These are phyloP conservation scores for Pneumocystis jirovecii DNA, from an alignment of 1,139 yeast species.

Conservation along the genomic window DNA sequence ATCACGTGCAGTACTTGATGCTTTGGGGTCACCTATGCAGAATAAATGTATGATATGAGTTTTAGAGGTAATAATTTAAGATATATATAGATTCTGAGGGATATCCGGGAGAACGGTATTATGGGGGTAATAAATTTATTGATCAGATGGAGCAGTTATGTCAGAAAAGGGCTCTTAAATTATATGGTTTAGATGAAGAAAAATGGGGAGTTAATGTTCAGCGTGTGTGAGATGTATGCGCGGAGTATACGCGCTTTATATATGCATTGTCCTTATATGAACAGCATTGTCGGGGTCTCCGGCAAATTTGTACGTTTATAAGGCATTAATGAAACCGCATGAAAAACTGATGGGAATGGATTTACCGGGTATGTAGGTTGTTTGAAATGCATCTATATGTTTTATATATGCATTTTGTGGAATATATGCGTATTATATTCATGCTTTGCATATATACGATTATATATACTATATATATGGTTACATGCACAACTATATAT, in stretches of 20 bases:
- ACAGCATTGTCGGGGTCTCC: slow-evolving; percentile 83
- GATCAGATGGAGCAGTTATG: slow-evolving; percentile 86
- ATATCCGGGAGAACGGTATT: slow-evolving; percentile 81
- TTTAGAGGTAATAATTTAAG: slow-evolving; percentile 18
- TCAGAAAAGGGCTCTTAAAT: slow-evolving; percentile 82
- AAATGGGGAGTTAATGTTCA: slow-evolving; percentile 98
- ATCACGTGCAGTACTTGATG: slow-evolving; percentile 65
- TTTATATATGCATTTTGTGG: slow-evolving; percentile 92
- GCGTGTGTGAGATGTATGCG: slow-evolving; percentile 12
- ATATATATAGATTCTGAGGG: slow-evolving; percentile 49
- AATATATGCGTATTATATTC: too few species aligned
- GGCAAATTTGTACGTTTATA: slow-evolving; percentile 91
- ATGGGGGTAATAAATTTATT: slow-evolving; percentile 90
- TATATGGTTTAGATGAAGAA: slow-evolving; percentile 63
- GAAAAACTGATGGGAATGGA: slow-evolving; percentile 94
- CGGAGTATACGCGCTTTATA: too few species aligned
- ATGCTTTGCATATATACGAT: background rate
- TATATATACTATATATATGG: too few species aligned
- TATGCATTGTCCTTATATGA: too few species aligned
- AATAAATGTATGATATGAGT: slow-evolving; percentile 34
- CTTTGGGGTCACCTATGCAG: slow-evolving; percentile 94
- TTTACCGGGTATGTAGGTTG: slow-evolving; percentile 59
- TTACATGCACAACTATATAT: too few species aligned
- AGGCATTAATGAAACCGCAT: slow-evolving; percentile 76
- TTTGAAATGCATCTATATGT: slow-evolving; percentile 34